phyloP scores from a whole-genome alignment of 2,329 filamentous ascomycete genomes.

The Aspergillus transmontanensis region DNA sequence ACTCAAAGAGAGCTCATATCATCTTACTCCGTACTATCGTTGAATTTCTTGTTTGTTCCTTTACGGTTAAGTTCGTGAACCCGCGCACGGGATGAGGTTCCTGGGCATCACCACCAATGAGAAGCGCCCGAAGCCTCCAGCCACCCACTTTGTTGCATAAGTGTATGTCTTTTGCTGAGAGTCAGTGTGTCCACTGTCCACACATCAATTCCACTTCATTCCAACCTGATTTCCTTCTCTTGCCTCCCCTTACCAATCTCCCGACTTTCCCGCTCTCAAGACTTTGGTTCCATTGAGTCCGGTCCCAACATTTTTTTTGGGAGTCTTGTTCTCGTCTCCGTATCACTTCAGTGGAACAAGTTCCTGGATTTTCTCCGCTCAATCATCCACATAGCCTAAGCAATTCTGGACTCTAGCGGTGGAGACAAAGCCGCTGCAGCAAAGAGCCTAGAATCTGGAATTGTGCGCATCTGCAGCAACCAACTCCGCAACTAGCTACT shows the following conservation, averaged over 20 bases:
- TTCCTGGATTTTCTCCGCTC: neutral
- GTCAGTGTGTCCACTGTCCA: neutral
- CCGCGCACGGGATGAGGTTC: conserved; percentile 9
- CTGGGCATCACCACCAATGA: conserved; percentile 20
- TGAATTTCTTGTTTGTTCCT: neutral
- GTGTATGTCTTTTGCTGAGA: neutral
- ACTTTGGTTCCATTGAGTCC: neutral
- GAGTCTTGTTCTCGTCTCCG: neutral
- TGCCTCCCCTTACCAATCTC: neutral
- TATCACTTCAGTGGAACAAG: neutral
- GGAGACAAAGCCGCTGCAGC: conserved; percentile 19
- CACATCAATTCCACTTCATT: neutral
- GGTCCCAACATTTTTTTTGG: neutral
- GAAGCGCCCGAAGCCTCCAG: conserved; percentile 17
- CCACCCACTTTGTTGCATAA: conserved; percentile 23
- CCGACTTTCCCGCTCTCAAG: neutral
- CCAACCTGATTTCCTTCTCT: neutral
- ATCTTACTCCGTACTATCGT: neutral
- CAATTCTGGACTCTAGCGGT: conserved; percentile 12
- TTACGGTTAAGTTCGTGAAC: neutral
- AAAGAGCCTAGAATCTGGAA: conserved; percentile 19
- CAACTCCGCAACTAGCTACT: conserved; percentile 18
- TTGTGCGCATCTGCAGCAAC: conserved; percentile 22
- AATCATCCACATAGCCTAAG: neutral
- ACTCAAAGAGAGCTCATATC: neutral